These are phyloP conservation scores for Trematosphaeria pertusa DNA, from an alignment of 2,329 filamentous ascomycete species.

Conservation along the genomic window DNA sequence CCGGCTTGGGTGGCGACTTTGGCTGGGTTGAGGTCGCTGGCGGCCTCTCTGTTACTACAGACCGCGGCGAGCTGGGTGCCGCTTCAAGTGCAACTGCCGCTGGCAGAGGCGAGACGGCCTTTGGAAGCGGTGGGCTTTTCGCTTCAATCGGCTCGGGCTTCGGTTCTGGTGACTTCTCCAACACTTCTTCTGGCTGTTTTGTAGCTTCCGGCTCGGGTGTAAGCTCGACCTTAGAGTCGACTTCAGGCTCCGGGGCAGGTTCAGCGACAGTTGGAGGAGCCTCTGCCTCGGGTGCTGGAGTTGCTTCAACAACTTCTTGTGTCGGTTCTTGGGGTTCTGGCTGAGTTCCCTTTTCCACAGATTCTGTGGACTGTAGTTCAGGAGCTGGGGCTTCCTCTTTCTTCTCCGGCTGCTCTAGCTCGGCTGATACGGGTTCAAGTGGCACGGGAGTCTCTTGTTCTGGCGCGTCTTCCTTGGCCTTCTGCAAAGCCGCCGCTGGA, in stretches of 20 bases:
- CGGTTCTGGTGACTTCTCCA: neutral
- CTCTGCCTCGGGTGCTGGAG: conserved; percentile 1
- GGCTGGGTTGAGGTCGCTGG: conserved; percentile 17
- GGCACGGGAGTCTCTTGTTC: neutral
- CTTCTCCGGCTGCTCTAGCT: too few relatives aligned
- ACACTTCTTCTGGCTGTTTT: conserved; percentile 3
- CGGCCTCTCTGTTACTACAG: conserved; percentile 25
- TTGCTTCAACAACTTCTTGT: neutral
- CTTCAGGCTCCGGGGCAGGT: conserved; percentile 12
- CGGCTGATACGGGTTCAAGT: too few relatives aligned
- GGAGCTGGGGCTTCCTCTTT: conserved; percentile 2
- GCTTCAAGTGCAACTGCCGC: conserved; percentile 23
- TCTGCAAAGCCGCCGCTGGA: neutral
- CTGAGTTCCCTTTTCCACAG: neutral
- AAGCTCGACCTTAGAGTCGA: too few relatives aligned
- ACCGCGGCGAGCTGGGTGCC: conserved; percentile 26
- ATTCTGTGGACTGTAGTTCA: neutral
- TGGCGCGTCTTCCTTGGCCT: neutral
- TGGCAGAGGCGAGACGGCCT: conserved; percentile 21
- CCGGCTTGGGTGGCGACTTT: conserved; percentile 38
- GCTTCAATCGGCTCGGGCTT: conserved; percentile 5
- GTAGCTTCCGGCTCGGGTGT: too few relatives aligned
- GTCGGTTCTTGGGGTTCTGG: neutral
- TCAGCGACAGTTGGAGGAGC: conserved; percentile 1
- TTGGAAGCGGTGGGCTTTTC: conserved; percentile 4